Base-by-base conservation (phyloP, 495 filamentous ascomycete species). In the Aspergillus nanangensis region DNA sequence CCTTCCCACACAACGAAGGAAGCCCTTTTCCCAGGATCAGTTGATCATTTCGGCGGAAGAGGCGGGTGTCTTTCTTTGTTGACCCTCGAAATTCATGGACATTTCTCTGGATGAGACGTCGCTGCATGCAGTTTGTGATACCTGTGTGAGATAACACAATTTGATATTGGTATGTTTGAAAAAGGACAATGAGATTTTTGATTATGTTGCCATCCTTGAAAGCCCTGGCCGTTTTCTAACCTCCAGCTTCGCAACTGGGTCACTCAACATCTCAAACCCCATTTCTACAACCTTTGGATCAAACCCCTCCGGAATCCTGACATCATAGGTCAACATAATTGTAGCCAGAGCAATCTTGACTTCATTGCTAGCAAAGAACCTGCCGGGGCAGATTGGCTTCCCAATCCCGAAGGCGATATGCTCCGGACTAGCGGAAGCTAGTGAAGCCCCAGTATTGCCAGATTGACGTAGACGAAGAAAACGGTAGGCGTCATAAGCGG, bases 351-450 rank as follows among this genome's bases (percentile, higher is more conserved):
- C 3, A 18, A 36, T 36, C 11, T 36, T 36, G 13, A 36, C 20
- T 18, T 36, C 33, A 11, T 9, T 36, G 13, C 15, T 18, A 1
- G 33, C 33, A 5, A 36, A 8, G 14, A 36, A 36, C 33, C 33
- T 3, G 8, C 71, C 71, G 10, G 71, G 71, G 38, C 71, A 75
- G 0, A 75, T 69, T 33, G 75, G 67, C 23, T 49, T 52, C 1
- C 71, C 70, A 39, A 60, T 48, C 3, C 71, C 70, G 42, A 70
- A 75, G 1, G 44, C 42, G 1, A 70, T 44, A 44, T 63, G 53
- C 17, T 66, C 47, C 15, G 52, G 41, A 31, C 50, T 63, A 3
- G 69, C 61, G 17, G 51, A 52, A 2, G 62, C 61, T 10, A 69
- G 40, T 31, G 65, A 59, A 9, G 56, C 58, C 25, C 19, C 5